These are phyloP conservation scores for Centaurea solstitialis DNA, from an alignment of 129 eudicot species.

Conservation along the genomic window DNA sequence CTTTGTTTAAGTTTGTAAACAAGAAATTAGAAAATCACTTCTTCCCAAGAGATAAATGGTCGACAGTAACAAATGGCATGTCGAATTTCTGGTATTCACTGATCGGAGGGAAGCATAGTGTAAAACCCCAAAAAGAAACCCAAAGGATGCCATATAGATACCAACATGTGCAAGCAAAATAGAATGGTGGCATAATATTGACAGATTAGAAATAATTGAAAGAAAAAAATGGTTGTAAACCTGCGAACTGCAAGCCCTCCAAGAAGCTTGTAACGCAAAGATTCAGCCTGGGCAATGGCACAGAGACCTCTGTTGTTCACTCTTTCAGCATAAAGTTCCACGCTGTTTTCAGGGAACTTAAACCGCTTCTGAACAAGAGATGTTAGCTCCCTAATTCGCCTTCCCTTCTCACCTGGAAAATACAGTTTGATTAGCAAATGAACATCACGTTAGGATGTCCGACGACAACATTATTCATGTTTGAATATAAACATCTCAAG, in stretches of 20 bases:
- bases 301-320: slow-evolving; percentile 71
- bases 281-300: slow-evolving; percentile 66
- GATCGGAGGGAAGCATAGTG: not conserved
- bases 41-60: not conserved
- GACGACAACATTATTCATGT: not conserved
- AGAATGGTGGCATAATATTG: not conserved
- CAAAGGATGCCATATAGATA: not conserved
- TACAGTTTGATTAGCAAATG: not conserved
- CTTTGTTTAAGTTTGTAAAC: not conserved
- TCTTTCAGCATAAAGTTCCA: slow-evolving; percentile 65
- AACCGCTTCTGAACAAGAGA: slow-evolving; percentile 62
- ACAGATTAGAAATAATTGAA: not conserved
- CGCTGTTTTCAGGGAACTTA: slow-evolving; percentile 62
- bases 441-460: not conserved
- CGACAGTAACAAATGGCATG: not conserved
- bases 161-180: too few species aligned
- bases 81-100: not conserved
- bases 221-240: slow-evolving; percentile 15
- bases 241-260: slow-evolving; percentile 74
- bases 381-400: slow-evolving; percentile 63
- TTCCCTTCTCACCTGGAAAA: slow-evolving; percentile 60
- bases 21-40: not conserved
- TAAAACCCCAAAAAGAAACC: not conserved
- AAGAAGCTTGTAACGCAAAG: slow-evolving; percentile 65
- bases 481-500: not conserved